phyloP scores from a whole-genome alignment of 768 basidiomycete genomes.

The Cantharellus anzutake region DNA sequence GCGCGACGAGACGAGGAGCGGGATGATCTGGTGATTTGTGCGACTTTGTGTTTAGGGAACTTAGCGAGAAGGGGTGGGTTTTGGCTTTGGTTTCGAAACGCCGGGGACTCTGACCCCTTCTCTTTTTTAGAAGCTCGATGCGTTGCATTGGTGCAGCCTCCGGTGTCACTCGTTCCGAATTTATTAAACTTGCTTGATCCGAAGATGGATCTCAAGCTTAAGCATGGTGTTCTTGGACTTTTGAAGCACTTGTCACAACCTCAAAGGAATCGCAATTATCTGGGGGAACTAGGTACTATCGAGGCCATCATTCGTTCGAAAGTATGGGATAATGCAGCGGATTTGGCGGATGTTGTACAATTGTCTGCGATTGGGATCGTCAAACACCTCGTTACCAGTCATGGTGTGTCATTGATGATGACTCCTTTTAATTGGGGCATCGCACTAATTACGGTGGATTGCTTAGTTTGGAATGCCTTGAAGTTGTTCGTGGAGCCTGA shows the following conservation, averaged over 20 bases:
- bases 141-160: slow-evolving; percentile 27
- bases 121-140: slow-evolving; percentile 12
- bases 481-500: slow-evolving; percentile 27
- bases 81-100: neutral
- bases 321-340: slow-evolving; percentile 51
- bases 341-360: slow-evolving; percentile 78
- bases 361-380: slow-evolving; percentile 70
- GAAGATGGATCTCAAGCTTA: slow-evolving; percentile 54
- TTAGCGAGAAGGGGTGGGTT: slow-evolving; percentile 49
- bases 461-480: slow-evolving; percentile 21
- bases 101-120: neutral
- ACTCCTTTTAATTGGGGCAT: neutral
- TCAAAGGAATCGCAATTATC: slow-evolving; percentile 32
- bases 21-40: slow-evolving; percentile 70
- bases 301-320: slow-evolving; percentile 39
- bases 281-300: slow-evolving; percentile 46
- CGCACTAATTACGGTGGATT: neutral
- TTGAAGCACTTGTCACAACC: slow-evolving; percentile 69
- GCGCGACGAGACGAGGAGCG: slow-evolving; percentile 19
- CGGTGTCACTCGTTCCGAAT: slow-evolving; percentile 41
- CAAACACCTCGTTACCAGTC: slow-evolving; percentile 71
- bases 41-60: slow-evolving; percentile 66
- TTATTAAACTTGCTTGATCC: slow-evolving; percentile 41
- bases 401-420: slow-evolving; percentile 28
- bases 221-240: slow-evolving; percentile 75